A percentile compares a stretch with the other conserved stretches of the same genome.
Conservation (phyloP, 2,329 filamentous ascomycete species). For the Malbranchea cinnamomea region DNA sequence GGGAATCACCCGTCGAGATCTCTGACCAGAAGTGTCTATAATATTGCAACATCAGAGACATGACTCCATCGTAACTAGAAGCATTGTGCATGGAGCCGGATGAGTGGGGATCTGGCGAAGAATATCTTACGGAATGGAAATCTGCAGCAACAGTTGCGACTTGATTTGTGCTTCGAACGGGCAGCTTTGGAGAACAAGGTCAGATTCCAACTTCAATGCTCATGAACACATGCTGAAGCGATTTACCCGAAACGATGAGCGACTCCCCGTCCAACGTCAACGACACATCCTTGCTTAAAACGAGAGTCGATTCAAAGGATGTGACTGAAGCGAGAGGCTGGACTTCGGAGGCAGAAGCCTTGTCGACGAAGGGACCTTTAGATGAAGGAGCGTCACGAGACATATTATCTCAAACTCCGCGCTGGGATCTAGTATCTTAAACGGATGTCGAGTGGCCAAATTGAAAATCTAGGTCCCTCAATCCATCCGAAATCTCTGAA, state of each 20-base stretch:
- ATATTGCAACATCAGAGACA: background rate
- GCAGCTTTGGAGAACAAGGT: constrained; percentile 31
- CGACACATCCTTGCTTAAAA: constrained; percentile 42
- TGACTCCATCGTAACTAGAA: background rate
- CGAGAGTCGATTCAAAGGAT: constrained; percentile 31
- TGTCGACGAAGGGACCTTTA: no score
- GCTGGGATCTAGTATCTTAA: no score
- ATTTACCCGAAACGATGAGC: constrained; percentile 43
- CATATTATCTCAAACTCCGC: no score
- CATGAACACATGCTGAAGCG: background rate
- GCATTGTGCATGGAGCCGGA: background rate
- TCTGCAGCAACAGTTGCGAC: constrained; percentile 42
- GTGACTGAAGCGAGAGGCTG: no score
- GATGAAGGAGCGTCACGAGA: no score
- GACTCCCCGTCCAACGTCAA: constrained; percentile 47
- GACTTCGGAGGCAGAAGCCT: no score
- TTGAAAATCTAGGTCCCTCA: no score
- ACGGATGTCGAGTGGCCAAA: no score
- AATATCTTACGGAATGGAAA: constrained; percentile 31
- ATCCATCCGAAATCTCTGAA: no score
- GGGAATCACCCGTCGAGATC: constrained; percentile 39
- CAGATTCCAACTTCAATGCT: background rate
- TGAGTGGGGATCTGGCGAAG: background rate
- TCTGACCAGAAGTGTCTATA: background rate
- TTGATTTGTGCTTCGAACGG: constrained; percentile 33